Evolutionary conservation across 2,329 filamentous ascomycete species (phyloP).

Genomic region (Colletotrichum filicis): DNA sequence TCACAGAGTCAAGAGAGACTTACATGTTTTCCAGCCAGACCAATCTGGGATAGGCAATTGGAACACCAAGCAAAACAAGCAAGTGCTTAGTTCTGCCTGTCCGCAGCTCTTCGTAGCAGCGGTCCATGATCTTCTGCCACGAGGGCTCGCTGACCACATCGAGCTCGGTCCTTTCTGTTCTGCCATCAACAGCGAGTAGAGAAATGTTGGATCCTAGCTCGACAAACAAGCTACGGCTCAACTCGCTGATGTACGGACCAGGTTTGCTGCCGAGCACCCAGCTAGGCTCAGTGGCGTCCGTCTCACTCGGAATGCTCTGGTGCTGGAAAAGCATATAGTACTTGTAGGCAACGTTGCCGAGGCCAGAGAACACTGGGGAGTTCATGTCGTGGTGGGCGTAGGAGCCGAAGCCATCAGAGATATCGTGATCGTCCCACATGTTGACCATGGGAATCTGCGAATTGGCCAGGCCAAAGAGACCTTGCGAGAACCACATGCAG

Average conservation of each 20-base stretch:
- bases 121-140: constrained; percentile 87
- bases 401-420: constrained; percentile 91
- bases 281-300: constrained; percentile 85
- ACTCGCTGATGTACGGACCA: constrained; percentile 90
- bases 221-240: constrained; percentile 88
- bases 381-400: constrained; percentile 94
- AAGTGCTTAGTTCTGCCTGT: constrained; percentile 90
- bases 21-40: constrained; percentile 79
- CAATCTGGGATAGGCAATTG: constrained; percentile 80
- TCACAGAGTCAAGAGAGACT: constrained; percentile 44
- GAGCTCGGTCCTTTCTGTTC: constrained; percentile 88
- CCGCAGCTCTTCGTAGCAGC: constrained; percentile 83
- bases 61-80: constrained; percentile 86
- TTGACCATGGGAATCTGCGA: constrained; percentile 99
- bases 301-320: constrained; percentile 86
- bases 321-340: constrained; percentile 99
- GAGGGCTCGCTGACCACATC: constrained; percentile 84
- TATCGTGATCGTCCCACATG: constrained; percentile 95
- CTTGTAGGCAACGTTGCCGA: constrained; percentile 94
- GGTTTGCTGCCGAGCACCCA: constrained; percentile 85
- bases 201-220: constrained; percentile 81
- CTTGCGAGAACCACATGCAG: constrained; percentile 95
- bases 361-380: constrained; percentile 86
- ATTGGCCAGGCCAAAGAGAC: constrained; percentile 90
- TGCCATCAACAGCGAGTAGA: constrained; percentile 88